Conservation (phyloP, 768 basidiomycete genomes). For the Suillus sp. region DNA sequence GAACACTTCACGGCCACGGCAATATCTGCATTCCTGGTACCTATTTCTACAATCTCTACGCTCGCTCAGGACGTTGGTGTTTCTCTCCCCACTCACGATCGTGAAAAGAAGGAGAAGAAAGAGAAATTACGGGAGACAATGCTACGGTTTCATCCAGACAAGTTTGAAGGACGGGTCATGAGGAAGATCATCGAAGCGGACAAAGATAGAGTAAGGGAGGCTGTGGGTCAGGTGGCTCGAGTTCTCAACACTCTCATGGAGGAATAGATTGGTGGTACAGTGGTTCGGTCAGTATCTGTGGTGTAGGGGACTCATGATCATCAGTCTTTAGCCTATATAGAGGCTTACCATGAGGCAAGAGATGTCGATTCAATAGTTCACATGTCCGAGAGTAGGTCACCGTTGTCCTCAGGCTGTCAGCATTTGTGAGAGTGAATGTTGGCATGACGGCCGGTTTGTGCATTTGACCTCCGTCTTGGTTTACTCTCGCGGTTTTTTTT, state of each 20-base stretch:
- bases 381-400: neutral
- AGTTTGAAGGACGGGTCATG: slow-evolving; percentile 77
- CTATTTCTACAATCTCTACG: slow-evolving; percentile 18
- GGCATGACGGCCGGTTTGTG: neutral
- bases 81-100: slow-evolving; percentile 23
- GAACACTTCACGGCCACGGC: slow-evolving; percentile 59
- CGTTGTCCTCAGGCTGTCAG: neutral
- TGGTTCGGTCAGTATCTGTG: neutral
- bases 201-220: slow-evolving; percentile 53
- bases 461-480: neutral
- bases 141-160: slow-evolving; percentile 79
- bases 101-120: slow-evolving; percentile 49
- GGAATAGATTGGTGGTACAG: slow-evolving; percentile 3
- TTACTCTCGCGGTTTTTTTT: slow-evolving; percentile 1
- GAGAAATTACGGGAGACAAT: slow-evolving; percentile 69
- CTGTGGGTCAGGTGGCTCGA: slow-evolving; percentile 63
- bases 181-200: slow-evolving; percentile 49
- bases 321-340: neutral
- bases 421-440: neutral
- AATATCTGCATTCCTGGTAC: slow-evolving; percentile 60
- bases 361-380: neutral
- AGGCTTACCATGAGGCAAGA: neutral
- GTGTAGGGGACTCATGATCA: neutral
- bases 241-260: slow-evolving; percentile 59
- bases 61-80: slow-evolving; percentile 2